These are phyloP conservation scores for Suillus variegatus DNA, from an alignment of 768 basidiomycete genomes.

Conservation along the genomic window DNA sequence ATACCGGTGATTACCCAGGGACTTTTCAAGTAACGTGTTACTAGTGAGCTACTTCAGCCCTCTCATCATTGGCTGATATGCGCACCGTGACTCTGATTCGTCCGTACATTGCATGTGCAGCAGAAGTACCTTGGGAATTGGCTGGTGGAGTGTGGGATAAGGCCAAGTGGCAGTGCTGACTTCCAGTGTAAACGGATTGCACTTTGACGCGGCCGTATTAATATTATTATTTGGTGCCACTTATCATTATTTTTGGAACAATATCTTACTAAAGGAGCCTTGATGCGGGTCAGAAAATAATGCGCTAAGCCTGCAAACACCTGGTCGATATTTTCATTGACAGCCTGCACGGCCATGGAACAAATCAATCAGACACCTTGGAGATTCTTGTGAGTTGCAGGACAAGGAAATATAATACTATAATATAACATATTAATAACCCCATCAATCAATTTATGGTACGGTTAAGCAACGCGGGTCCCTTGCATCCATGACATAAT, in stretches of 20 bases:
- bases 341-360: background rate
- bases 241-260: no score
- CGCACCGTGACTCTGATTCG: background rate
- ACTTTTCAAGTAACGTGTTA: background rate
- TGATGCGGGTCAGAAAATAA: no score
- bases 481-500: background rate
- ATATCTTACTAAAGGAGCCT: no score
- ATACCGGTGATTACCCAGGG: constrained; percentile 4
- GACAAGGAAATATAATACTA: background rate
- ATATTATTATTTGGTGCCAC: no score
- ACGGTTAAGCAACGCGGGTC: background rate
- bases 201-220: no score
- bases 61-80: background rate
- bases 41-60: background rate
- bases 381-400: background rate
- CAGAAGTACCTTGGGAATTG: background rate
- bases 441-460: background rate
- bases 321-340: no score
- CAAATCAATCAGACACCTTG: background rate
- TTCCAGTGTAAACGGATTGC: no score
- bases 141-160: background rate
- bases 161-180: background rate
- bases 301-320: no score
- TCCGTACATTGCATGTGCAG: background rate
- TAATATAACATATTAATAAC: background rate